phyloP scores from a whole-genome alignment of 768 basidiomycete genomes.

The Exsudoporus frostii region DNA sequence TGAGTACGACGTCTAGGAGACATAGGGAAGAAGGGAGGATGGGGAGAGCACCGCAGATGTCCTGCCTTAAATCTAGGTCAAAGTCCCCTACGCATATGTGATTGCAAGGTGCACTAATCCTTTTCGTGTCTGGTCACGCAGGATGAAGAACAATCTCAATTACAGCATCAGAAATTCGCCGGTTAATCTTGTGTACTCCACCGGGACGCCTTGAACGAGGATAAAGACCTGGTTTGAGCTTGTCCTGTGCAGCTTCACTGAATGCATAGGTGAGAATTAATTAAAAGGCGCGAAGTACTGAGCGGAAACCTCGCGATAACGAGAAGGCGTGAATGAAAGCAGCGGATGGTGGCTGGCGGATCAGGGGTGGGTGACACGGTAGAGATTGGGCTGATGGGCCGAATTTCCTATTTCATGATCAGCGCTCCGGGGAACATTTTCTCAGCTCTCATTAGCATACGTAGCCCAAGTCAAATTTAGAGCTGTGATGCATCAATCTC shows the following conservation, averaged over 20 bases:
- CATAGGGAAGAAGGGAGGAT: slow-evolving; percentile 18
- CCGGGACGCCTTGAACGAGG: slow-evolving; percentile 13
- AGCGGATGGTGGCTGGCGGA: slow-evolving; percentile 24
- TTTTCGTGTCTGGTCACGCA: slow-evolving; percentile 8
- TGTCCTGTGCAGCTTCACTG: slow-evolving; percentile 11
- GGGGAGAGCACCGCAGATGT: background rate
- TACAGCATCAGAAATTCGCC: slow-evolving; percentile 12
- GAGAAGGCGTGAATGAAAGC: slow-evolving; percentile 31
- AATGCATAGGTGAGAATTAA: slow-evolving; percentile 24
- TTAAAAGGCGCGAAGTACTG: slow-evolving; percentile 23
- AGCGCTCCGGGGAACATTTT: slow-evolving; percentile 12
- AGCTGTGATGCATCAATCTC: slow-evolving; percentile 1
- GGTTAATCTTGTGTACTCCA: slow-evolving; percentile 15
- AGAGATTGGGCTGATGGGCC: background rate
- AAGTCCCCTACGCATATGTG: slow-evolving; percentile 6
- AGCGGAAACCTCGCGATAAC: slow-evolving; percentile 29
- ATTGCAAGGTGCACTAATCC: slow-evolving; percentile 6
- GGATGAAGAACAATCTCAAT: slow-evolving; percentile 6
- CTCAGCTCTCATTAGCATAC: slow-evolving; percentile 5
- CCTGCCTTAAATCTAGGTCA: slow-evolving; percentile 19
- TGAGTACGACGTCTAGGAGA: slow-evolving; percentile 3
- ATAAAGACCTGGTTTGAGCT: slow-evolving; percentile 6
- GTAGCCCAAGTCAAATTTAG: slow-evolving; percentile 6
- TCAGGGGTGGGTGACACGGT: slow-evolving; percentile 26
- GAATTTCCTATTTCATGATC: slow-evolving; percentile 31